phyloP scores from a whole-genome alignment of 148 eudicot genomes.

The Amaranthus hypochondriacus region DNA sequence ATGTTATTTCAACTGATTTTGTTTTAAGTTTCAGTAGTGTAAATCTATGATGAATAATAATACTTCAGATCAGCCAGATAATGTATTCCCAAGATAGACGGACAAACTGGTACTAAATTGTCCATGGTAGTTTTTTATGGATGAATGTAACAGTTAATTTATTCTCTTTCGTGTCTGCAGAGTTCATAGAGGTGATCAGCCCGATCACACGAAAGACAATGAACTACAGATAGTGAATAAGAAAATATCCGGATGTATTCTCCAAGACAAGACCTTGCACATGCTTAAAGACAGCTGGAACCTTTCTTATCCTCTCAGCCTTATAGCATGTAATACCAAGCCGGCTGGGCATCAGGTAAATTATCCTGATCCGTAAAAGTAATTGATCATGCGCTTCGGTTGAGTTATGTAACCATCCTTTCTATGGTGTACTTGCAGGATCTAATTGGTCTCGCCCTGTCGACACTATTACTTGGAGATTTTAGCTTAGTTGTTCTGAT shows the following conservation, averaged over 20 bases:
- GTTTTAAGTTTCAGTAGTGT: background rate
- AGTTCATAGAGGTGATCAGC: slow-evolving; percentile 38
- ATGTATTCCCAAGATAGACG: background rate
- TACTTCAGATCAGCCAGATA: background rate
- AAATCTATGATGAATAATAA: background rate
- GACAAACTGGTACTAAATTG: background rate
- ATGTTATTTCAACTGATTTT: background rate
- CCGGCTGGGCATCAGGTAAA: slow-evolving; percentile 87
- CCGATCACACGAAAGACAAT: slow-evolving; percentile 34
- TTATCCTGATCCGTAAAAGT: background rate
- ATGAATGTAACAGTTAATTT: background rate
- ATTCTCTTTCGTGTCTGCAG: slow-evolving; percentile 18
- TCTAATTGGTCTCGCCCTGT: slow-evolving; percentile 84
- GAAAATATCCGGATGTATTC: slow-evolving; percentile 45
- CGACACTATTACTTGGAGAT: slow-evolving; percentile 81
- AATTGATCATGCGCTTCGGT: background rate
- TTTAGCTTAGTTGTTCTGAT: slow-evolving; percentile 78
- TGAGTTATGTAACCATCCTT: background rate
- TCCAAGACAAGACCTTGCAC: slow-evolving; percentile 47
- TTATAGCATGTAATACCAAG: slow-evolving; percentile 54
- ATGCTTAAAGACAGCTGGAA: slow-evolving; percentile 44
- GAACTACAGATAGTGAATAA: slow-evolving; percentile 41
- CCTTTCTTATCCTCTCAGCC: slow-evolving; percentile 41
- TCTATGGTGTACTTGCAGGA: slow-evolving; percentile 51
- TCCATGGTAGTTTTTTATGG: slow-evolving; percentile 1